Percentiles rank a stretch among this genome's conserved stretches.
Evolutionary conservation across 805 yeast species (phyloP).

Genomic region (Metschnikowia borealis): DNA sequence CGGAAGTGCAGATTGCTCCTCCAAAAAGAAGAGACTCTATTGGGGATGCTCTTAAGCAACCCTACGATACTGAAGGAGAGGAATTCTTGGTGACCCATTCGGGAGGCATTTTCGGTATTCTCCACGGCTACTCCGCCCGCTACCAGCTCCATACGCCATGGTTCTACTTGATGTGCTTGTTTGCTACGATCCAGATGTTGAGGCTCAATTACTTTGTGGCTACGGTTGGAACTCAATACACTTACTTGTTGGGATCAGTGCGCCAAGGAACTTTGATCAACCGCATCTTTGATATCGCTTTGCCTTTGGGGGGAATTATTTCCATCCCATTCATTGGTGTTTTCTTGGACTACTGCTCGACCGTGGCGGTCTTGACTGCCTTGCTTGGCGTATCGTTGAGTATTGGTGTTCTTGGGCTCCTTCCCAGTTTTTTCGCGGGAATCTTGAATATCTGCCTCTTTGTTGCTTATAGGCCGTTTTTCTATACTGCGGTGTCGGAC

Average conservation of each 20-base stretch:
- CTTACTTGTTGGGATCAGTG: constrained; percentile 40
- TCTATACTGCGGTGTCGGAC: constrained; percentile 54
- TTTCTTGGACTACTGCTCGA: constrained; percentile 46
- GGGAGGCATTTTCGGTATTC: constrained; percentile 49
- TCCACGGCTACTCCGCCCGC: constrained; percentile 49
- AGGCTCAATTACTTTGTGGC: constrained; percentile 57
- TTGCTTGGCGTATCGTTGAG: constrained; percentile 40
- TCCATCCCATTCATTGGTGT: constrained; percentile 53
- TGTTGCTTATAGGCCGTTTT: constrained; percentile 54
- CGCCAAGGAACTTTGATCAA: constrained; percentile 39
- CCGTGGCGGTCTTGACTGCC: constrained; percentile 39
- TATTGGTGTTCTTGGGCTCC: constrained; percentile 48
- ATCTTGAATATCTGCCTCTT: constrained; percentile 44
- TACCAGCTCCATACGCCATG: constrained; percentile 50
- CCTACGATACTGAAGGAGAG: constrained; percentile 50
- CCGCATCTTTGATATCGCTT: constrained; percentile 47
- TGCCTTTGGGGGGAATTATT: constrained; percentile 54
- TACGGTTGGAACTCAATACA: constrained; percentile 53
- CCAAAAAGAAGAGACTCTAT: constrained; percentile 45
- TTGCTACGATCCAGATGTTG: constrained; percentile 55
- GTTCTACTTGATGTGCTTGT: constrained; percentile 47
- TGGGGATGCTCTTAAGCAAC: constrained; percentile 54
- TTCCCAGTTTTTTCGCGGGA: constrained; percentile 40
- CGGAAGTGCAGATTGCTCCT: constrained; percentile 2
- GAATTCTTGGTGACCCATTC: constrained; percentile 31